These are phyloP conservation scores for Solanum pinnatisectum DNA, from an alignment of 257 asterid genomes.

Conservation along the genomic window DNA sequence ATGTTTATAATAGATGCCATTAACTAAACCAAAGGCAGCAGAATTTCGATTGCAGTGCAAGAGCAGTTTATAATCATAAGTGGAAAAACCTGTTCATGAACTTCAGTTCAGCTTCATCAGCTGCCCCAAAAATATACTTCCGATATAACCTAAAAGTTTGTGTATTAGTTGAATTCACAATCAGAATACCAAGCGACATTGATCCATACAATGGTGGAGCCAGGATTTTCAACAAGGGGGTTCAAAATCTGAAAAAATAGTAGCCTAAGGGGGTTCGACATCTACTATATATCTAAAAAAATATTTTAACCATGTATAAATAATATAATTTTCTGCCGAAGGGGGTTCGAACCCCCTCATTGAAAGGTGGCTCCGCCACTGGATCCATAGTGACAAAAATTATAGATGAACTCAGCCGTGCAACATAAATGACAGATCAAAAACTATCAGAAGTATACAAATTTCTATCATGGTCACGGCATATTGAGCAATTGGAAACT, in stretches of 20 bases:
- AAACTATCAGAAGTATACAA: neutral
- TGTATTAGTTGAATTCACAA: neutral
- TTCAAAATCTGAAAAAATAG: no score
- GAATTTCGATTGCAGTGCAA: neutral
- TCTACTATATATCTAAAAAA: no score
- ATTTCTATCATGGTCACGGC: neutral
- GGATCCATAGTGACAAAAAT: neutral
- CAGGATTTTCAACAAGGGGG: no score
- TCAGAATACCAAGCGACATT: neutral
- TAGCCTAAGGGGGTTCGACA: no score
- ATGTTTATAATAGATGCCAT: neutral
- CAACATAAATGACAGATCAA: neutral
- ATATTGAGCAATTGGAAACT: neutral
- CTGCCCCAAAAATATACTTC: slow-evolving; percentile 89
- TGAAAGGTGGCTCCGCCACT: no score
- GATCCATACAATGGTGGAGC: neutral
- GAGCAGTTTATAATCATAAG: neutral
- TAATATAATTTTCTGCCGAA: no score
- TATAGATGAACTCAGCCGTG: neutral
- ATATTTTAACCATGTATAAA: no score
- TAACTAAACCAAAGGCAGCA: neutral
- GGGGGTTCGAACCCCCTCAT: no score
- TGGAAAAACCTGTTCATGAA: slow-evolving; percentile 69
- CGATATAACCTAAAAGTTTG: slow-evolving; percentile 54
- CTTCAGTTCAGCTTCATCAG: slow-evolving; percentile 94